Base-by-base conservation (phyloP, 2,329 filamentous ascomycete genomes). In the Epichloe coenophiala region DNA sequence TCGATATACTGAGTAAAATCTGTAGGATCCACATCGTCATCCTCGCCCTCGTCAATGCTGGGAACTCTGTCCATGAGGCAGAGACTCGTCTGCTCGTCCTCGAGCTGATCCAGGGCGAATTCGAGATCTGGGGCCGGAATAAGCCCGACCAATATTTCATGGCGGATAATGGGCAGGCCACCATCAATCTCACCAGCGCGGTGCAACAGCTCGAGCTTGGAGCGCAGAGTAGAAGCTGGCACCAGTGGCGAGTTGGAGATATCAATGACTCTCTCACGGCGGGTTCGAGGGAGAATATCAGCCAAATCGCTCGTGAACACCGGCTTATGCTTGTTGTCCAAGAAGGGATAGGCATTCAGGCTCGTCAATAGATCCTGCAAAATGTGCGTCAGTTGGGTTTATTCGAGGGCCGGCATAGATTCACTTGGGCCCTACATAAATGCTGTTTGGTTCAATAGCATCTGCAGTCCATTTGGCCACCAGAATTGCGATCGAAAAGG, bases 401-500 rank as follows among this genome's bases (percentile, higher is more conserved):
- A 41, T n/a, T n/a, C 9, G 21, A 4, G 12, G 13, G 19, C 7
- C n/a, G 7, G 40, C 37, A 12, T 1, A 8, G 19, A 21, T 11
- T 1, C 5, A 12, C 13, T 13, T 17, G 27, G 35, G 69, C 80
- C 80, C 69, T 68, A 84, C 81, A 64, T 96, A 97, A 55, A 98
- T 96, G 65, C 88, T 95, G 49, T 88, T 76, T 15, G 91, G 93
- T 66, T 98, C 93, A 48, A 98, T 80, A 3, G 89, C 90, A 67
- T 97, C 93, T 0, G 93, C 90, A 0, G 89, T 95, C 93, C 93
- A 98, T 69, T 98, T 98, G n/a, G 91, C 83, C 31, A 95, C 89
- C 4, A 97, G 74, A 36, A 98, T 88, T 0, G 88, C 85, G 8
- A 98, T 71, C 0, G 90, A 96, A 65, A 97, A 97, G 0, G 93